Percentiles rank a stretch among this genome's conserved stretches.
phyloP scores from a whole-genome alignment of 345 rosid genomes.

The Excoecaria agallocha region DNA sequence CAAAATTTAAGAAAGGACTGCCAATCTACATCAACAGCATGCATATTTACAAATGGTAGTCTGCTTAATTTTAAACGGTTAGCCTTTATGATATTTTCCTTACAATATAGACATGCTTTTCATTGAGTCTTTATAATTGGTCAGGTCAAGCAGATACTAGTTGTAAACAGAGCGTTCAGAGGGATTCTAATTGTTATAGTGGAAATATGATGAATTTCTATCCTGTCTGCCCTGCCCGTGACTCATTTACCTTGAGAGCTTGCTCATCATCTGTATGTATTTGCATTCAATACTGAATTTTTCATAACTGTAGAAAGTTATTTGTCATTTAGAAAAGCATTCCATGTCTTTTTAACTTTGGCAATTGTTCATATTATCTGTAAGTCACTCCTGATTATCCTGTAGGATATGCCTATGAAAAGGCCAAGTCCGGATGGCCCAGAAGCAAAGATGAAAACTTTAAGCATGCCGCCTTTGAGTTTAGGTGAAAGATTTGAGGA shows the following conservation, averaged over 20 bases:
- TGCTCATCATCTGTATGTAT: constrained; percentile 73
- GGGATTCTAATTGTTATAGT: no score
- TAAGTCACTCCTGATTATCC: constrained; percentile 3
- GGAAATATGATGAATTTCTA: no score
- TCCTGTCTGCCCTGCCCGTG: no score
- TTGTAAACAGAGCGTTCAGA: constrained; percentile 31
- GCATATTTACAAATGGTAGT: constrained; percentile 21
- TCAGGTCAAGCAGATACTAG: constrained; percentile 50
- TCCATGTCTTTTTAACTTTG: neutral
- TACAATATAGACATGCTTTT: constrained; percentile 6
- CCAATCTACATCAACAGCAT: constrained; percentile 17
- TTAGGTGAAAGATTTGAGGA: constrained; percentile 77
- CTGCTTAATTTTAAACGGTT: constrained; percentile 4
- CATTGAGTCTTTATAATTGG: constrained; percentile 18
- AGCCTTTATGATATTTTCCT: constrained; percentile 3
- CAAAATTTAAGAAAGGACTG: constrained; percentile 23
- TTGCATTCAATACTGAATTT: constrained; percentile 4
- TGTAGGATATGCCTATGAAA: constrained; percentile 27
- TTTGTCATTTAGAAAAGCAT: neutral
- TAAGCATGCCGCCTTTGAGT: constrained; percentile 65
- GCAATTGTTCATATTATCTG: neutral
- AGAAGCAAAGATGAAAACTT: constrained; percentile 30
- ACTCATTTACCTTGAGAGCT: constrained; percentile 43
- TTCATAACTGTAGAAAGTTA: neutral
- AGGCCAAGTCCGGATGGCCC: constrained; percentile 34